These are phyloP conservation scores for Spathaspora passalidarum DNA, from an alignment of 805 yeast species.

Conservation along the genomic window DNA sequence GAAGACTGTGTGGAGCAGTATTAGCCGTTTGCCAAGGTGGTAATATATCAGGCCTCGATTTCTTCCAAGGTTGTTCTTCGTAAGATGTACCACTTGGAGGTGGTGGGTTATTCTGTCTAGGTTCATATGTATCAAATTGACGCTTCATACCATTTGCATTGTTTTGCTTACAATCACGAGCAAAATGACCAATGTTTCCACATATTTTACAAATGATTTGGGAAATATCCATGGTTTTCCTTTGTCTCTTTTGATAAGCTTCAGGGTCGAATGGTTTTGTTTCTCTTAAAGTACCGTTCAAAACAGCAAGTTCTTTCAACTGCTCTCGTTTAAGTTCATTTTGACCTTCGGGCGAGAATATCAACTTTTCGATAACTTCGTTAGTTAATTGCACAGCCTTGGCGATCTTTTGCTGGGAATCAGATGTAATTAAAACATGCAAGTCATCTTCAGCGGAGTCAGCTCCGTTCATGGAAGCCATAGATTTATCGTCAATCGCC, in stretches of 20 bases:
- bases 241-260: conserved; percentile 26
- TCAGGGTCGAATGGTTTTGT: conserved; percentile 54
- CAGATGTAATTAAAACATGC: conserved; percentile 86
- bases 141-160: conserved; percentile 2
- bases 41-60: conserved; percentile 16
- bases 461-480: background rate
- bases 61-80: conserved; percentile 22
- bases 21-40: conserved; percentile 23
- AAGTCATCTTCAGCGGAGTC: conserved; percentile 58
- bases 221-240: conserved; percentile 40
- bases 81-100: background rate
- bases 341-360: conserved; percentile 87
- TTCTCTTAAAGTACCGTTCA: conserved; percentile 92
- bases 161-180: conserved; percentile 70
- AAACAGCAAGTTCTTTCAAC: conserved; percentile 83
- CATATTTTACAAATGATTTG: conserved; percentile 70
- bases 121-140: conserved; percentile 8
- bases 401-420: conserved; percentile 69
- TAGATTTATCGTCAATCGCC: conserved; percentile 39
- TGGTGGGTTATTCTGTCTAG: background rate
- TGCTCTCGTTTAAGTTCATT: conserved; percentile 90
- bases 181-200: conserved; percentile 82
- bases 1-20: conserved; percentile 15
- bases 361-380: conserved; percentile 76
- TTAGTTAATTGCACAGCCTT: conserved; percentile 74